Evolutionary conservation across 176 grass and related monocot genomes (phyloP).

Genomic region (Oropetium thomaeum): DNA sequence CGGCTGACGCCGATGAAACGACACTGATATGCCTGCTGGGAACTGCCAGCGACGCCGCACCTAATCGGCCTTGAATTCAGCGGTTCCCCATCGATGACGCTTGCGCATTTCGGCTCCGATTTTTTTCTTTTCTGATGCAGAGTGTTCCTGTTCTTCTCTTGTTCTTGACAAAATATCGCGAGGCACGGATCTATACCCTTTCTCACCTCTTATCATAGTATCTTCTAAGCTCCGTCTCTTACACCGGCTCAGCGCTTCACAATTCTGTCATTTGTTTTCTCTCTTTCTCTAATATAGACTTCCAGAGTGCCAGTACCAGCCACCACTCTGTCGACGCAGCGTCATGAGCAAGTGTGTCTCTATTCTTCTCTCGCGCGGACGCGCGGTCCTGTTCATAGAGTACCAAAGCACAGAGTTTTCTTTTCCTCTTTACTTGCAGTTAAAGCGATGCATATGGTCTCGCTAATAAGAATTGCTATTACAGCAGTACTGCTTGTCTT

Average conservation of each 20-base stretch:
- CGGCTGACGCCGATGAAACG: neutral
- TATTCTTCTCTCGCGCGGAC: neutral
- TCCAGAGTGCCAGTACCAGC: neutral
- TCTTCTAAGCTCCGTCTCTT: slow-evolving; percentile 37
- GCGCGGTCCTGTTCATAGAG: neutral
- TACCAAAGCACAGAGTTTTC: neutral
- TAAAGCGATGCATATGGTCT: slow-evolving; percentile 2
- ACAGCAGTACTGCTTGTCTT: neutral
- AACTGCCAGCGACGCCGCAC: slow-evolving; percentile 19
- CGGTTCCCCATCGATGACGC: neutral
- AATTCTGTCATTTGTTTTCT: neutral
- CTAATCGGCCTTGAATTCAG: slow-evolving; percentile 9
- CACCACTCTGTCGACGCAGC: neutral
- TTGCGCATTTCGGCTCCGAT: neutral
- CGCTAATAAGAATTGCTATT: neutral
- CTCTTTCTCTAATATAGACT: neutral
- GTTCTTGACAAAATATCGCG: neutral
- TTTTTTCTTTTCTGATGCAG: neutral
- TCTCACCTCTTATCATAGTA: neutral
- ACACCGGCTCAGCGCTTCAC: neutral
- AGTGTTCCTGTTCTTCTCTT: neutral
- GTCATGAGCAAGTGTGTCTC: neutral
- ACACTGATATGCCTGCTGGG: neutral
- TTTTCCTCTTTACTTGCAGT: slow-evolving; percentile 25
- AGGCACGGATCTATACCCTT: neutral